A percentile compares a stretch with the other conserved stretches of the same genome.
phyloP scores from a whole-genome alignment of 2,329 filamentous ascomycete species.

The Aspergillus eucalypticola region DNA sequence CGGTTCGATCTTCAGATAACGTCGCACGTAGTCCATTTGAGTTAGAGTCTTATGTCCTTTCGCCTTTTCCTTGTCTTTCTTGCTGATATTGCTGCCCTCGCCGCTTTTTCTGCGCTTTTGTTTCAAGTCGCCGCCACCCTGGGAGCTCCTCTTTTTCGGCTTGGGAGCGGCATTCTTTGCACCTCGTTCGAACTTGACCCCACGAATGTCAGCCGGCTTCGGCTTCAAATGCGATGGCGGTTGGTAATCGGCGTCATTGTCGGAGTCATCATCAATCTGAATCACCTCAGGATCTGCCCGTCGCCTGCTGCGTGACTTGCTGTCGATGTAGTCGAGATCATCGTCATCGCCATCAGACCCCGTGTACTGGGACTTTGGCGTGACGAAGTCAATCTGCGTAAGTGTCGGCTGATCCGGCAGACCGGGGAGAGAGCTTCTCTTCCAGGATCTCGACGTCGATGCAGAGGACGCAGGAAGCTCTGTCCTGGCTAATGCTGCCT shows the following conservation, averaged over 20 bases:
- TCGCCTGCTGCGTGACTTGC: neutral
- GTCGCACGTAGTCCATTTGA: slow-evolving; percentile 45
- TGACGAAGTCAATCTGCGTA: slow-evolving; percentile 45
- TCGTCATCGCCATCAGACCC: slow-evolving; percentile 23
- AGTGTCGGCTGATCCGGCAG: slow-evolving; percentile 40
- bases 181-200: slow-evolving; percentile 13
- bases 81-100: slow-evolving; percentile 20
- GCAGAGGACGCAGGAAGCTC: slow-evolving; percentile 19
- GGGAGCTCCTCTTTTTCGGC: slow-evolving; percentile 17
- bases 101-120: slow-evolving; percentile 24
- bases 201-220: slow-evolving; percentile 9
- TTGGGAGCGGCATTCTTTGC: slow-evolving; percentile 18
- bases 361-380: slow-evolving; percentile 20
- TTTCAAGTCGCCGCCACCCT: slow-evolving; percentile 15
- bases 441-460: slow-evolving; percentile 22
- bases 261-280: slow-evolving; percentile 28
- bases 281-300: slow-evolving; percentile 23
- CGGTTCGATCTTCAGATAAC: slow-evolving; percentile 35
- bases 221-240: slow-evolving; percentile 14
- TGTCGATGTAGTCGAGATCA: slow-evolving; percentile 35
- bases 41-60: slow-evolving; percentile 42
- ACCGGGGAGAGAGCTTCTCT: slow-evolving; percentile 20
- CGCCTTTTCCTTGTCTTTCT: slow-evolving; percentile 26
- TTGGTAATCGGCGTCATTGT: slow-evolving; percentile 25
- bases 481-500: slow-evolving; percentile 16